Conservation (phyloP, 2,329 filamentous ascomycete species). For the Pseudocercospora cruenta region DNA sequence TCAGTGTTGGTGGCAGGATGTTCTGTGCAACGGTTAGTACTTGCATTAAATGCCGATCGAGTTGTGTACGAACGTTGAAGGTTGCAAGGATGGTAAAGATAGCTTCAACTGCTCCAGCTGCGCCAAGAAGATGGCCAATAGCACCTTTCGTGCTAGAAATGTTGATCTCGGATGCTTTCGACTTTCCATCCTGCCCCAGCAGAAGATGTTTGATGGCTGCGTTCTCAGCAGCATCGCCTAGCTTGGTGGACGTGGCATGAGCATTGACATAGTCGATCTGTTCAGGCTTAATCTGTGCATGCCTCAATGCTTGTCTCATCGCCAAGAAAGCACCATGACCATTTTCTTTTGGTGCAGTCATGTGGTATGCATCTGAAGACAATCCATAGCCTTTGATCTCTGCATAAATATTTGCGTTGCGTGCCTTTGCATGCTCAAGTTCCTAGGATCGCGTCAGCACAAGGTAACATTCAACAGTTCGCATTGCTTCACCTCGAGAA, state of each 20-base stretch:
- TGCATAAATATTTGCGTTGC: conserved; percentile 83
- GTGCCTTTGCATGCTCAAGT: conserved; percentile 78
- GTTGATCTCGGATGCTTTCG: conserved; percentile 67
- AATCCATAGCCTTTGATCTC: conserved; percentile 88
- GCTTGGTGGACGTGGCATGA: conserved; percentile 83
- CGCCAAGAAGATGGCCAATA: conserved; percentile 86
- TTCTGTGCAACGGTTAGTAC: conserved; percentile 57
- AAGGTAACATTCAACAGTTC: neutral
- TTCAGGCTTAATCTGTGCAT: conserved; percentile 69
- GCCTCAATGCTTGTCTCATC: conserved; percentile 80
- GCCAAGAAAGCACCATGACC: conserved; percentile 80
- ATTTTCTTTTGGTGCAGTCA: conserved; percentile 85
- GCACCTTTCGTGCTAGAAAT: conserved; percentile 95
- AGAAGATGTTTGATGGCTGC: conserved; percentile 78
- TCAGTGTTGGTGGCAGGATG: conserved; percentile 81
- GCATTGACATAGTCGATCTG: conserved; percentile 92
- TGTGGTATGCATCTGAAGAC: conserved; percentile 88
- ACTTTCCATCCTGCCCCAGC: conserved; percentile 70
- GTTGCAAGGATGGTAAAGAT: conserved; percentile 82
- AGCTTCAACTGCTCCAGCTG: conserved; percentile 87
- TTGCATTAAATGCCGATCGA: neutral
- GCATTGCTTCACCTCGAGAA: conserved; percentile 68
- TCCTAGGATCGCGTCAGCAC: conserved; percentile 54
- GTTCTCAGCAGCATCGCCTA: conserved; percentile 90
- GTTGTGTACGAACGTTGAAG: conserved; percentile 63